These are phyloP conservation scores for Claviceps arundinis DNA, from an alignment of 2,329 filamentous ascomycete species.

Conservation along the genomic window DNA sequence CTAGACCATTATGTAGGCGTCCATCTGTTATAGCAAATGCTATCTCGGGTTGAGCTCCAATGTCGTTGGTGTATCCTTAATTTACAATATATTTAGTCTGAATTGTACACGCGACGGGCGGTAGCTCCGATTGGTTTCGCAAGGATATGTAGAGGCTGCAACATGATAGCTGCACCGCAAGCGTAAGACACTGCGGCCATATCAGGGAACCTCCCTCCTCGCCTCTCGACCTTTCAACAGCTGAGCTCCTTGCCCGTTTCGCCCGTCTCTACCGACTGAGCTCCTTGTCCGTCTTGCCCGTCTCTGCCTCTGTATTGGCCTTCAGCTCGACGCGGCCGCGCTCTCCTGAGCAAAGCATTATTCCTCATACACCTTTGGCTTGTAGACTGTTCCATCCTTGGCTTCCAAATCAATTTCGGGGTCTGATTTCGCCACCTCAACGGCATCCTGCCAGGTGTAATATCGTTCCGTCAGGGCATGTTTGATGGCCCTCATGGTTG, in stretches of 20 bases:
- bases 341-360: conserved; percentile 14
- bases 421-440: conserved; percentile 50
- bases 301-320: conserved; percentile 7
- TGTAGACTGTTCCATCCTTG: conserved; percentile 34
- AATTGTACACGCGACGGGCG: background rate
- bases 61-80: conserved; percentile 1
- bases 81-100: conserved; percentile 1
- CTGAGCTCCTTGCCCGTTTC: background rate
- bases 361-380: conserved; percentile 27
- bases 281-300: conserved; percentile 7
- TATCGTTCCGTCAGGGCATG: conserved; percentile 76
- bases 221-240: background rate
- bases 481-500: conserved; percentile 73
- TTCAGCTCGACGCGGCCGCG: conserved; percentile 13
- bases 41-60: background rate
- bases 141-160: background rate
- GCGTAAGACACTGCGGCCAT: background rate
- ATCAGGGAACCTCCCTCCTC: background rate
- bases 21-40: background rate
- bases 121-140: background rate
- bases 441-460: conserved; percentile 75
- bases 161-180: background rate
- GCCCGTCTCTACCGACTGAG: background rate
- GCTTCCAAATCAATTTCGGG: conserved; percentile 48
- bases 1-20: background rate